Conservation (phyloP, 805 yeast species). For the Cyberlindnera mycetangii region DNA sequence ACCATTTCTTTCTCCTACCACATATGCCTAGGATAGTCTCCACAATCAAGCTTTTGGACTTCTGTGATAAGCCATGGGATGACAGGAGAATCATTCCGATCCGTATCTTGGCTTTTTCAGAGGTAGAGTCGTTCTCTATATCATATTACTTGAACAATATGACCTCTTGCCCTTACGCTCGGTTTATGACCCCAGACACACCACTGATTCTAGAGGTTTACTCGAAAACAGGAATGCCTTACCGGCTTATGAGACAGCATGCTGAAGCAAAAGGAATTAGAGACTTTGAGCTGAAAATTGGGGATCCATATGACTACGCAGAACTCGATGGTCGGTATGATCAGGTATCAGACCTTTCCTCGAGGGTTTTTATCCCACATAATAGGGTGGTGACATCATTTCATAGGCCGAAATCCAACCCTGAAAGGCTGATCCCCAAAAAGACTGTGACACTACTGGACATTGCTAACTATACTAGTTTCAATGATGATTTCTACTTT, state of each 20-base stretch:
- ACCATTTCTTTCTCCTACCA: background rate
- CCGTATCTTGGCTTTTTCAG: background rate
- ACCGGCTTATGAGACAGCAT: background rate
- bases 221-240: background rate
- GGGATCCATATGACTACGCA: background rate
- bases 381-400: background rate
- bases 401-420: background rate
- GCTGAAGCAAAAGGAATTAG: background rate
- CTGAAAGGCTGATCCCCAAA: background rate
- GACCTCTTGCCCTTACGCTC: background rate
- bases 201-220: background rate
- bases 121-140: background rate
- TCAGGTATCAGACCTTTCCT: background rate
- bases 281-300: background rate
- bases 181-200: background rate
- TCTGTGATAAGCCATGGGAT: background rate
- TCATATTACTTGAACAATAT: background rate
- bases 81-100: background rate
- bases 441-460: background rate
- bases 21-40: background rate
- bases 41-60: background rate
- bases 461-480: background rate
- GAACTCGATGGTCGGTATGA: background rate
- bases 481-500: background rate
- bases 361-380: background rate